phyloP scores from a whole-genome alignment of 73 alveolate species.

The Paramecium bursaria region DNA sequence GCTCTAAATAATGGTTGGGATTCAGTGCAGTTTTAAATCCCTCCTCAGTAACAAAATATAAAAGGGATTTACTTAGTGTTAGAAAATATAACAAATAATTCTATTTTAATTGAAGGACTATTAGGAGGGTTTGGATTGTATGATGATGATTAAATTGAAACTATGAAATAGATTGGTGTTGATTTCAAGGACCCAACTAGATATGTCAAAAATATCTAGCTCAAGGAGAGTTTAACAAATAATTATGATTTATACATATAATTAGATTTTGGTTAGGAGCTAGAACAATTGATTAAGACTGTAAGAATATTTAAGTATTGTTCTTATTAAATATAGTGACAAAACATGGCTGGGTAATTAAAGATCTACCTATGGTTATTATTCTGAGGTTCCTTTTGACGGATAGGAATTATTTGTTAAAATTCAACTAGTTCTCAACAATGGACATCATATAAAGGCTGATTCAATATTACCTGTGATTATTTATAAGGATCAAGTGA shows the following conservation, averaged over 20 bases:
- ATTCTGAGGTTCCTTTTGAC: slow-evolving; percentile 30
- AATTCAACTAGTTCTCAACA: slow-evolving; percentile 6
- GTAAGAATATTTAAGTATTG: slow-evolving; percentile 40
- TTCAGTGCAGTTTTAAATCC: not conserved
- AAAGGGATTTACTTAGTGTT: not conserved
- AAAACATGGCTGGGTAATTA: slow-evolving; percentile 42
- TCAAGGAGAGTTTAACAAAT: slow-evolving; percentile 44
- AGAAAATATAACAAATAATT: not conserved
- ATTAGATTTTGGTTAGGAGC: slow-evolving; percentile 6
- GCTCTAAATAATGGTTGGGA: slow-evolving; percentile 39
- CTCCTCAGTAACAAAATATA: not conserved
- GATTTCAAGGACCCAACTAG: slow-evolving; percentile 49
- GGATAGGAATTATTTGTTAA: slow-evolving; percentile 36
- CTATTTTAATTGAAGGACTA: slow-evolving; percentile 6
- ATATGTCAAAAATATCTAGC: slow-evolving; percentile 29
- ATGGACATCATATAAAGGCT: slow-evolving; percentile 43
- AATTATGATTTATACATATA: slow-evolving; percentile 27
- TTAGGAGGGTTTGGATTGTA: slow-evolving; percentile 38
- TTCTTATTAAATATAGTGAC: not conserved
- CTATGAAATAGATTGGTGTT: not conserved
- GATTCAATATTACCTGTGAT: slow-evolving; percentile 27
- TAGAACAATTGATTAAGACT: slow-evolving; percentile 1
- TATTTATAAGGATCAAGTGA: slow-evolving; percentile 24
- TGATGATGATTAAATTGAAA: slow-evolving; percentile 19
- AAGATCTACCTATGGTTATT: slow-evolving; percentile 52